Evolutionary conservation across 805 yeast species (phyloP), one percentile per base, ranked within the genome.

Genomic region (Teunomyces gatunensis): DNA sequence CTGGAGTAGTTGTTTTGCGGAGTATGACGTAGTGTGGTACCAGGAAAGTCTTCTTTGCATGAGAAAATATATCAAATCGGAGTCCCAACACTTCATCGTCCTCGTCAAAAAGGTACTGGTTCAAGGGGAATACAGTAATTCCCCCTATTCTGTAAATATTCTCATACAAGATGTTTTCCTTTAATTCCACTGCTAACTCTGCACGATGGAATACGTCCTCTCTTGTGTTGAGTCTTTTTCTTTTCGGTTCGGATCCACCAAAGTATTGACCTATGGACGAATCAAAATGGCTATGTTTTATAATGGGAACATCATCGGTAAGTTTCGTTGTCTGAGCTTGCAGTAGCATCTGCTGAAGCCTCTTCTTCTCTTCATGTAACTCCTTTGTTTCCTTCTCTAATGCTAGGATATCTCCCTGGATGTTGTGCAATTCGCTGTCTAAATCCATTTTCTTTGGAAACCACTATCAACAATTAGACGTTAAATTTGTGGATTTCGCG

Each of bases 1-100:
- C 30, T n/a, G 23, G 15, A 11, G 40, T 13, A 17, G 34, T 10
- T 7, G 44, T 33, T 21, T 50, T 49, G 30, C 47, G 46, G n/a
- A 80, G 60, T 2, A 80, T 79, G 12, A 75, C 67, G 55, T 80
- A 80, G 53, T 78, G 82, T 2, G 83, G 80, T 1, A 60, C 55
- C 3, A 58, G 36, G 53, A 61, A 80, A 29, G 13, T 39, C 18
- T 30, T 13, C 32, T 61, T 60, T 2, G 47, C 29, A 12, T 54
- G 51, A 2, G 65, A 58, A 51, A 66, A 71, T 2, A 70, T 54
- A 49, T 80, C 85, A 54, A 78, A 78, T n/a, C 85, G 59, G 5
- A 80, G 51, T 0, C 85, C 85, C 27, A 80, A 49, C 30, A 70
- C 57, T 9, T 61, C 57, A 7, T 65, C 69, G 34, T 53, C 57